Percentiles rank a stretch among this genome's conserved stretches.
Conservation (phyloP, 139 green algal species). For the Chlamydomonas sp. region DNA sequence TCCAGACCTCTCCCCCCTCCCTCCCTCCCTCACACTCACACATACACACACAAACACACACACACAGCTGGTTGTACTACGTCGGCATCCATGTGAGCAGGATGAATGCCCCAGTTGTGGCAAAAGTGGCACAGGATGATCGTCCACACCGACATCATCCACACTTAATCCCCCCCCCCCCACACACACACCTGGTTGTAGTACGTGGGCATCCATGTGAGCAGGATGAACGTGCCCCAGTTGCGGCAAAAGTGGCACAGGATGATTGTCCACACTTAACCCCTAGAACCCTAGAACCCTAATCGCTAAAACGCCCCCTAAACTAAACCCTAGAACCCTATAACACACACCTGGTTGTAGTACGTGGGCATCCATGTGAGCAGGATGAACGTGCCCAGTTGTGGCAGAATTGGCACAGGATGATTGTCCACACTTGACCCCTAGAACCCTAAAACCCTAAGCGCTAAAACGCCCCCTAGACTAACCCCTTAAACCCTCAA, state of each 20-base stretch:
- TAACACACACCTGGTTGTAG: conserved; percentile 90
- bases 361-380: conserved; percentile 99
- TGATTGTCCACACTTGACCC: conserved; percentile 96
- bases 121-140: conserved; percentile 96
- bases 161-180: conserved; percentile 30
- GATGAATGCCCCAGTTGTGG: conserved; percentile 99
- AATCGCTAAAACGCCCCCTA: too few relatives aligned
- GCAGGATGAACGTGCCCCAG: conserved; percentile 97
- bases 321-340: too few relatives aligned
- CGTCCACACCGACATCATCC: conserved; percentile 89
- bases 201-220: too few relatives aligned
- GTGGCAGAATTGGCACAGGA: conserved; percentile 95
- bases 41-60: not conserved
- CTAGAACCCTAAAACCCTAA: too few relatives aligned
- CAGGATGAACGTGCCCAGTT: conserved; percentile 99
- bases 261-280: conserved; percentile 94
- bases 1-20: too few relatives aligned
- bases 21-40: too few relatives aligned
- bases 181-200: too few relatives aligned
- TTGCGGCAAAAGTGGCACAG: conserved; percentile 96
- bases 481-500: too few relatives aligned
- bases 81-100: conserved; percentile 97
- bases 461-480: too few relatives aligned
- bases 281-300: too few relatives aligned
- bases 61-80: conserved; percentile 82